phyloP scores from a whole-genome alignment of 2,329 filamentous ascomycete genomes.

The Nemania sp. region DNA sequence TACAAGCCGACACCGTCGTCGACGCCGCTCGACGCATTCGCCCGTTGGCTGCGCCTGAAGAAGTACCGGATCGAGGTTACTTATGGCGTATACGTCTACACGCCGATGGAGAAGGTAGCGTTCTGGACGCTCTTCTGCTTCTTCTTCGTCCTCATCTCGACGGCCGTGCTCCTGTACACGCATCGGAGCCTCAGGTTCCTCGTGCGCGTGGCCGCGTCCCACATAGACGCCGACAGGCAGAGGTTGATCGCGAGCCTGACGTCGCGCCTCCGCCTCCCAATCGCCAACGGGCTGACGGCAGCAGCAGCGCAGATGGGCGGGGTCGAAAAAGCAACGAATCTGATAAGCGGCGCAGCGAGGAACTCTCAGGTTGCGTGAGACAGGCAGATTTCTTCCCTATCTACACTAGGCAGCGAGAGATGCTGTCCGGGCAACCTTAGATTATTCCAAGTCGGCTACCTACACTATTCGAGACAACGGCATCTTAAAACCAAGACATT shows the following conservation, averaged over 20 bases:
- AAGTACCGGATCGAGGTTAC: conserved; percentile 84
- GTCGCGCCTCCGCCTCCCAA: conserved; percentile 1
- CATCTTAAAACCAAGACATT: too few relatives aligned
- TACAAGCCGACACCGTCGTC: conserved; percentile 25
- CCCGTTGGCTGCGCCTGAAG: conserved; percentile 74
- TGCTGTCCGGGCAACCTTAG: too few relatives aligned
- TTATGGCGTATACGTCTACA: conserved; percentile 79
- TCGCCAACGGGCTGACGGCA: conserved; percentile 10
- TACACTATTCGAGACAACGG: too few relatives aligned
- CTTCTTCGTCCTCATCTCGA: conserved; percentile 69
- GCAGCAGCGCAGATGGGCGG: conserved; percentile 7
- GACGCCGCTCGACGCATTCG: conserved; percentile 43
- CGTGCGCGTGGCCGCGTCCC: conserved; percentile 38
- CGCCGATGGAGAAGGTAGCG: conserved; percentile 75
- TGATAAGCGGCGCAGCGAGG: conserved; percentile 11
- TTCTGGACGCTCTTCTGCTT: conserved; percentile 78
- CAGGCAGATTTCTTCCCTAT: background rate
- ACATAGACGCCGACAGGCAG: background rate
- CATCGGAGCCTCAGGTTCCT: conserved; percentile 68
- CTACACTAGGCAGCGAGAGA: too few relatives aligned
- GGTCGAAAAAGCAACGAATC: conserved; percentile 1
- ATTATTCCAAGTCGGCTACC: too few relatives aligned
- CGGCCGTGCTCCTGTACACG: conserved; percentile 71
- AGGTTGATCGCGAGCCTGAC: background rate
- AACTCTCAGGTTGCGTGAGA: conserved; percentile 30